Evolutionary conservation across 805 yeast genomes (phyloP).

Genomic region (Scheffersomyces coipomensis): DNA sequence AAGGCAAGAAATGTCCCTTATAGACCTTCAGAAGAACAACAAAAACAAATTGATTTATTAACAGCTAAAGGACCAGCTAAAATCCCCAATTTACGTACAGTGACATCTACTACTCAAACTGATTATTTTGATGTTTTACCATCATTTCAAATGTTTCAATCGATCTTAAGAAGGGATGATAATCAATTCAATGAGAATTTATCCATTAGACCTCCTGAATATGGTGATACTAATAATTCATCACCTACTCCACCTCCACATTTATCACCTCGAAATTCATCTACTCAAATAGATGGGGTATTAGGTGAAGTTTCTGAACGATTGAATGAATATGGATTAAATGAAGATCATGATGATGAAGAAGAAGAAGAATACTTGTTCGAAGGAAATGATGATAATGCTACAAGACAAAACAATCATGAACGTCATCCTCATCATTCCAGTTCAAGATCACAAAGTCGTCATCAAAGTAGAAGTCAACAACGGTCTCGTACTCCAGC

Average conservation of each 20-base stretch:
- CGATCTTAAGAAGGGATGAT: slow-evolving; percentile 43
- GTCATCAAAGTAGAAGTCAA: not conserved
- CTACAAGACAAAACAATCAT: slow-evolving; percentile 1
- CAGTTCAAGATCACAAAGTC: too few relatives aligned
- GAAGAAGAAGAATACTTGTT: slow-evolving; percentile 17
- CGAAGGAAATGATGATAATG: slow-evolving; percentile 12
- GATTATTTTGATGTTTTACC: slow-evolving; percentile 59
- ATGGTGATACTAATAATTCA: slow-evolving; percentile 30
- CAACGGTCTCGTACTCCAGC: not conserved
- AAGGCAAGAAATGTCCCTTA: slow-evolving; percentile 27
- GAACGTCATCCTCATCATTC: too few relatives aligned
- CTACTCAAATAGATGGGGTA: slow-evolving; percentile 5
- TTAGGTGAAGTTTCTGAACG: slow-evolving; percentile 8
- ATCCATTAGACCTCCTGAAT: slow-evolving; percentile 32
- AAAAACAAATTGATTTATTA: slow-evolving; percentile 30
- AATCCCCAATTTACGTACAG: slow-evolving; percentile 17
- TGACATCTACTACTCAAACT: slow-evolving; percentile 28
- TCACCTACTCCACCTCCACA: slow-evolving; percentile 28
- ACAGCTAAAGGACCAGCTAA: slow-evolving; percentile 4
- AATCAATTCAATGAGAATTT: slow-evolving; percentile 35
- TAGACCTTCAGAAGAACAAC: slow-evolving; percentile 32
- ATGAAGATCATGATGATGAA: slow-evolving; percentile 7
- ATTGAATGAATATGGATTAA: slow-evolving; percentile 8
- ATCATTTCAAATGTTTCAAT: slow-evolving; percentile 67
- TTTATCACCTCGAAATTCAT: slow-evolving; percentile 11